A percentile compares a stretch with the other conserved stretches of the same genome.
Evolutionary conservation across 225 moss, liverwort and hornwort species (phyloP).

Genomic region (Thuidium tamariscinum): DNA sequence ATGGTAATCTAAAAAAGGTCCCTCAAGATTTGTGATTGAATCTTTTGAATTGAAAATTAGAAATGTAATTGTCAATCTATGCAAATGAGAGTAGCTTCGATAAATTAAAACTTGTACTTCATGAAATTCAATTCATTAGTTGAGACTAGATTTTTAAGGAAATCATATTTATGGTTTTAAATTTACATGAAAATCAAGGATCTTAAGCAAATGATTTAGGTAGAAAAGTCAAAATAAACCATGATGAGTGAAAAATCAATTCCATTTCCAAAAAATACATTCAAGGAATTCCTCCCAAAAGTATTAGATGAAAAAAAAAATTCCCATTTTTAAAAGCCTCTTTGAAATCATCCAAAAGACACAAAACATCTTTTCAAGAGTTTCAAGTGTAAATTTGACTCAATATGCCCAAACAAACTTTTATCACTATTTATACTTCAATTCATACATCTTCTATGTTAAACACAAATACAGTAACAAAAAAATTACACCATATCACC

Average conservation of each 20-base stretch:
- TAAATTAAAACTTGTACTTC: rapidly evolving
- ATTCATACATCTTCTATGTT: too few species aligned
- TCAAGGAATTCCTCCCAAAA: rapidly evolving
- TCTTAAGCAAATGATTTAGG: background rate
- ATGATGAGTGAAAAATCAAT: rapidly evolving
- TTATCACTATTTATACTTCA: background rate
- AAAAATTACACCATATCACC: background rate
- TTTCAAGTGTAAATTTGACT: rapidly evolving
- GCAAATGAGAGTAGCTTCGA: too few species aligned
- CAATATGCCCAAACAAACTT: rapidly evolving
- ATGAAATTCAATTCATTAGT: background rate
- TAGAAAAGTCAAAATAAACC: background rate
- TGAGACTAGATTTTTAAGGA: rapidly evolving
- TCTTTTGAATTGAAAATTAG: background rate
- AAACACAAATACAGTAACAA: background rate
- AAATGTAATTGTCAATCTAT: background rate
- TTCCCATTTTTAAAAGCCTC: rapidly evolving
- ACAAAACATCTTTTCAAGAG: rapidly evolving
- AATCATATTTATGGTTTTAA: background rate
- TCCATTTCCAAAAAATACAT: background rate
- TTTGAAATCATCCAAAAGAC: background rate
- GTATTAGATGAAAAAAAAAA: background rate
- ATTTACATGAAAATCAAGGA: rapidly evolving
- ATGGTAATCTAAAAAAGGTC: rapidly evolving
- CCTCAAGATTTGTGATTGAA: too few species aligned